Percentiles rank a stretch among this genome's conserved stretches.
Conservation (phyloP, 225 moss, liverwort and hornwort genomes). For the Asterella californica region DNA sequence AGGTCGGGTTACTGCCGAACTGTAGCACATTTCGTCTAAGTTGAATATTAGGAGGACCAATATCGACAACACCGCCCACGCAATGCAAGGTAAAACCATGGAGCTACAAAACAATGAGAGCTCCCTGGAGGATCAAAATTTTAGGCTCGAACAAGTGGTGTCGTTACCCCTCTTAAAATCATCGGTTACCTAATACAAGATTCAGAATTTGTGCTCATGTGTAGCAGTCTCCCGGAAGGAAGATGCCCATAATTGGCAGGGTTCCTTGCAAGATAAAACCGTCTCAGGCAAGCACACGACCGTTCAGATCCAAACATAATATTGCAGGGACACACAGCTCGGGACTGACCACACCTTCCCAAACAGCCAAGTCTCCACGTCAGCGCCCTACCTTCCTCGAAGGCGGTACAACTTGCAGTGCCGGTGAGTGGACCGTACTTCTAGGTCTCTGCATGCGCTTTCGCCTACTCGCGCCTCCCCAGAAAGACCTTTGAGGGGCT, state of each 20-base stretch:
- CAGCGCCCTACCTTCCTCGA: constrained; percentile 5
- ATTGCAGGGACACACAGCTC: not conserved
- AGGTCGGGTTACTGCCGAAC: not conserved
- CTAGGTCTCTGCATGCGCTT: constrained; percentile 16
- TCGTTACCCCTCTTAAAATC: not conserved
- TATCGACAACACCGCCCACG: not conserved
- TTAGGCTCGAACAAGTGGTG: not conserved
- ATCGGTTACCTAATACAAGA: not conserved
- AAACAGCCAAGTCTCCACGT: not conserved
- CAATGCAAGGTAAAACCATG: not conserved
- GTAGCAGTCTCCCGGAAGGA: not conserved
- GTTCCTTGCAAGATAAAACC: not conserved
- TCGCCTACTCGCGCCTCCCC: constrained; percentile 11
- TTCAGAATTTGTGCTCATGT: not conserved
- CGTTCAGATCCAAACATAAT: not conserved
- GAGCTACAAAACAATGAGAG: not conserved
- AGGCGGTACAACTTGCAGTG: not conserved
- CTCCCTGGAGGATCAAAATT: not conserved
- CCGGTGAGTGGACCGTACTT: not conserved
- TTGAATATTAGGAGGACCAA: not conserved
- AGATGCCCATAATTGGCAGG: not conserved
- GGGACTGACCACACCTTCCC: not conserved
- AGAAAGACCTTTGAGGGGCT: constrained; percentile 6
- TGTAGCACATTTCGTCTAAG: not conserved
- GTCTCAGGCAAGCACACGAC: not conserved